Evolutionary conservation across 345 rosid species (phyloP).

Genomic region (Hibiscus trionum): DNA sequence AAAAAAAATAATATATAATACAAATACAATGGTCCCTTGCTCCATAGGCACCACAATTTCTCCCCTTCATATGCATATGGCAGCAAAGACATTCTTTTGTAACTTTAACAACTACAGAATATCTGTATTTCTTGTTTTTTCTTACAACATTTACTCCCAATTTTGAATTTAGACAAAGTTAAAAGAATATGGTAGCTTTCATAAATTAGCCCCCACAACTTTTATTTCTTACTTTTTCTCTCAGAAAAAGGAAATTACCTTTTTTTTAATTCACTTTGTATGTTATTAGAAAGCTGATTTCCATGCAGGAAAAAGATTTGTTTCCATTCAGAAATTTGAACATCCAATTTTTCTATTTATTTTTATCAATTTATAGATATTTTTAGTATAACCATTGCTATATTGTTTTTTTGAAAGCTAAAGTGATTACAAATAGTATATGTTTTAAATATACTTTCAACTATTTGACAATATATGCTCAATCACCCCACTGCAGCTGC

Average conservation of each 20-base stretch:
- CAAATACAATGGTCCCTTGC: neutral
- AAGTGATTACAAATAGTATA: no score
- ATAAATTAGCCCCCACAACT: neutral
- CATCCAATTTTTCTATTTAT: no score
- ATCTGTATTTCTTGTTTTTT: conserved; percentile 10
- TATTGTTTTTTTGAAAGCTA: no score
- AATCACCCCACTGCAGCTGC: no score
- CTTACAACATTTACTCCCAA: neutral
- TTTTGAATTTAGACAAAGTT: neutral
- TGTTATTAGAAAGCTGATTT: neutral
- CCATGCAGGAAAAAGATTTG: neutral
- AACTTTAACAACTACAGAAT: neutral
- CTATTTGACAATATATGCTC: no score
- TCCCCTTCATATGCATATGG: neutral
- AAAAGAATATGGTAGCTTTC: neutral
- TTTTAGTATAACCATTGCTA: no score
- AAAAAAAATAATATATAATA: neutral
- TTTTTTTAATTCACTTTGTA: neutral
- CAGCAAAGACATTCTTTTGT: neutral
- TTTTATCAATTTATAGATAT: no score
- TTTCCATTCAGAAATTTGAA: neutral
- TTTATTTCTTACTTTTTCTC: neutral
- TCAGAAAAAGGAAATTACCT: neutral
- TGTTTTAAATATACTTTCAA: no score
- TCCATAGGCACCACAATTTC: neutral